phyloP scores from a whole-genome alignment of 2,329 filamentous ascomycete species.

The Cladophialophora yegresii region DNA sequence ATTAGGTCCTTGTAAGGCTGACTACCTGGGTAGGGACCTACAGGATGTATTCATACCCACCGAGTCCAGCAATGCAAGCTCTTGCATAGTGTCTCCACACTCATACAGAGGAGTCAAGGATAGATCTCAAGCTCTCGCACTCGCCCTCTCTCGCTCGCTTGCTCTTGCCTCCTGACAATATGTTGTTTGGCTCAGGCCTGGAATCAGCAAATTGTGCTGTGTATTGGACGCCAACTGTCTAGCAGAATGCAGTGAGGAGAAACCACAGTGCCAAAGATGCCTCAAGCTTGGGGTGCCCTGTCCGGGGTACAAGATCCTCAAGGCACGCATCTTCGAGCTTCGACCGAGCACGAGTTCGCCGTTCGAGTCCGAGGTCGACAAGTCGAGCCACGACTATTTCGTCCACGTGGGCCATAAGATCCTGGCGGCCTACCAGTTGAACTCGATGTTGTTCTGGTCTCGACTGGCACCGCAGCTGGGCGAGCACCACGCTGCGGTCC shows the following conservation, averaged over 20 bases:
- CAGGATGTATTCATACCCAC: too few species aligned
- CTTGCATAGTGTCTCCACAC: too few species aligned
- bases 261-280: conserved; percentile 37
- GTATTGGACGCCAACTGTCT: too few species aligned
- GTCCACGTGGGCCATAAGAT: conserved; percentile 13
- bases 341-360: not conserved
- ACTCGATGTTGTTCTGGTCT: conserved; percentile 19
- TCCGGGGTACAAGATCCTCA: conserved; percentile 35
- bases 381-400: conserved; percentile 17
- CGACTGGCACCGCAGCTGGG: conserved; percentile 17
- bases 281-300: conserved; percentile 37
- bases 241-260: conserved; percentile 38
- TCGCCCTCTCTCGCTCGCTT: too few species aligned
- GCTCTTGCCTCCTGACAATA: not conserved
- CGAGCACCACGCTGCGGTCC: conserved; percentile 12
- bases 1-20: too few species aligned
- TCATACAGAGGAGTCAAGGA: too few species aligned
- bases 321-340: conserved; percentile 20
- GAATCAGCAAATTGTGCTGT: too few species aligned
- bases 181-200: too few species aligned
- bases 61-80: too few species aligned
- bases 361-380: conserved; percentile 14
- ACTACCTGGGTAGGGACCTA: too few species aligned
- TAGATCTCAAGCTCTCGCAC: too few species aligned
- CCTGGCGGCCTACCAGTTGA: conserved; percentile 14